Evolutionary conservation across 768 basidiomycete species (phyloP).

Genomic region (Chalciporus sphaerocephalus): DNA sequence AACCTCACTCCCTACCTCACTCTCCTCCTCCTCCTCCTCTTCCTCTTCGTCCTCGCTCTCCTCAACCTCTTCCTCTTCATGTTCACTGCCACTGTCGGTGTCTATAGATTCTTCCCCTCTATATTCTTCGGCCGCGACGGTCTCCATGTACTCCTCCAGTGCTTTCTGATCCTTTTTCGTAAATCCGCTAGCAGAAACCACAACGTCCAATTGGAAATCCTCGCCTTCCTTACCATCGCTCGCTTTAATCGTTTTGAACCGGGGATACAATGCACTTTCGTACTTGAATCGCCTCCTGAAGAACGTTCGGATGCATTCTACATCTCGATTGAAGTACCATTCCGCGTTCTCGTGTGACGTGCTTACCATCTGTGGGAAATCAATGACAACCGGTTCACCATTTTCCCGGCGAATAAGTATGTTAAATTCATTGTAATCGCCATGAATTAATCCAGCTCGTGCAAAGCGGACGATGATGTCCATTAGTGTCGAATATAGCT

Average conservation of each 20-base stretch:
- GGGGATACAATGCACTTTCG: conserved; percentile 85
- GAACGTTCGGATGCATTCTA: conserved; percentile 91
- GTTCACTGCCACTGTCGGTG: conserved; percentile 33
- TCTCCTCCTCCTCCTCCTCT: conserved; percentile 32
- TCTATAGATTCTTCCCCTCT: conserved; percentile 27
- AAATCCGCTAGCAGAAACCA: conserved; percentile 94
- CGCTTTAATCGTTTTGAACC: conserved; percentile 51
- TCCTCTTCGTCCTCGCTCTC: conserved; percentile 36
- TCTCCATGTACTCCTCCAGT: conserved; percentile 82
- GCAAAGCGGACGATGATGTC: conserved; percentile 94
- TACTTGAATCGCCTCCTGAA: conserved; percentile 89
- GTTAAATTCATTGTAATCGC: conserved; percentile 99
- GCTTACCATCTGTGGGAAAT: conserved; percentile 99
- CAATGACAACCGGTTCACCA: conserved; percentile 85
- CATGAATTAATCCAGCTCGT: conserved; percentile 92
- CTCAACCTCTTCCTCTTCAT: conserved; percentile 37
- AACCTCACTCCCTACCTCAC: conserved; percentile 34
- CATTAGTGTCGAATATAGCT: conserved; percentile 89
- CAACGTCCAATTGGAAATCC: conserved; percentile 78
- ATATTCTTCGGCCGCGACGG: conserved; percentile 37
- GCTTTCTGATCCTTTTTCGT: conserved; percentile 75
- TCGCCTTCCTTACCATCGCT: conserved; percentile 39
- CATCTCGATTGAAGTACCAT: conserved; percentile 99
- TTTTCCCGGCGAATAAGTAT: conserved; percentile 81
- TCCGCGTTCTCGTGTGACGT: conserved; percentile 96